Evolutionary conservation across 192 early-diverging fungal species (phyloP).

Genomic region (Backusella sp.): DNA sequence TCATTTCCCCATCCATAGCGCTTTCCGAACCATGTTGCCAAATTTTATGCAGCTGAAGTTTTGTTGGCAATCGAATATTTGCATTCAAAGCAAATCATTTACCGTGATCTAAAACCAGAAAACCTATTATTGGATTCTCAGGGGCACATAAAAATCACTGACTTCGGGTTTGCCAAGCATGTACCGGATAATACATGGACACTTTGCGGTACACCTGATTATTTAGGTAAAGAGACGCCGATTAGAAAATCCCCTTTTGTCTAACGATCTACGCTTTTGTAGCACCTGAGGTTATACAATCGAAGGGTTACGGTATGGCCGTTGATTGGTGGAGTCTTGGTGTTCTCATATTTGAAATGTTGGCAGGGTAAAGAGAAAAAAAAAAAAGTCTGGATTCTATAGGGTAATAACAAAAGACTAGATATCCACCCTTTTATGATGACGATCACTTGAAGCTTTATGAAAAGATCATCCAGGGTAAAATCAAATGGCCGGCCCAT

Average conservation of each 20-base stretch:
- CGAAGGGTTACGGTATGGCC: constrained; percentile 84
- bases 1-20: constrained; percentile 35
- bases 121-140: constrained; percentile 73
- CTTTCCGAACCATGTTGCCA: constrained; percentile 68
- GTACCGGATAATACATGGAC: constrained; percentile 81
- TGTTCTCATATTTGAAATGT: constrained; percentile 92
- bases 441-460: constrained; percentile 89
- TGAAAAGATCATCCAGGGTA: constrained; percentile 86
- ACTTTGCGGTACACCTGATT: constrained; percentile 79
- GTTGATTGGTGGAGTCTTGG: constrained; percentile 96
- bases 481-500: constrained; percentile 78
- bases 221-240: constrained; percentile 55
- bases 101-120: constrained; percentile 82
- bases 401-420: not conserved
- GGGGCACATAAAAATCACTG: constrained; percentile 82
- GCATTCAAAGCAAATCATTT: constrained; percentile 70
- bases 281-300: constrained; percentile 85
- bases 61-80: constrained; percentile 73
- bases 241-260: not conserved
- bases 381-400: not conserved
- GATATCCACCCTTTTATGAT: constrained; percentile 89
- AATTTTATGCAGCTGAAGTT: constrained; percentile 75
- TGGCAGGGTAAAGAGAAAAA: constrained; percentile 72
- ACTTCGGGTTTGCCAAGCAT: constrained; percentile 84
- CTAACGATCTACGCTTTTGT: constrained; percentile 33